A percentile compares a stretch with the other conserved stretches of the same genome.
These are phyloP conservation scores for Talaromyces piceae DNA, from an alignment of 2,329 filamentous ascomycete genomes.

Conservation along the genomic window DNA sequence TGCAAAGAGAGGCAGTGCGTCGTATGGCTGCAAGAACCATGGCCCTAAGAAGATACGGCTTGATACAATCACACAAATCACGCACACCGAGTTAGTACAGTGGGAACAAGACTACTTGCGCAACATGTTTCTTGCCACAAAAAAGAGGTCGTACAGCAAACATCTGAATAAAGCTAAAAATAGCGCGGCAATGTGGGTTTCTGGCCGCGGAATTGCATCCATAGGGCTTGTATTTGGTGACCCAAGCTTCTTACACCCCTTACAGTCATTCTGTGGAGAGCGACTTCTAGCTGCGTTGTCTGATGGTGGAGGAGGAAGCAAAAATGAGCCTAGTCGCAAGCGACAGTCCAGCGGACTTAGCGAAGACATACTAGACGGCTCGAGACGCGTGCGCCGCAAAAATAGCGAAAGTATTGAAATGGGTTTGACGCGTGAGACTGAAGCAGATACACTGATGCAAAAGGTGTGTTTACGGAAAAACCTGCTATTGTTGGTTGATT, in stretches of 20 bases:
- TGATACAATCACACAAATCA: constrained; percentile 47
- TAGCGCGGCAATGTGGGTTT: constrained; percentile 56
- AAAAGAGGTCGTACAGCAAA: constrained; percentile 39
- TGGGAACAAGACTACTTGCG: constrained; percentile 53
- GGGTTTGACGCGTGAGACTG: constrained; percentile 23
- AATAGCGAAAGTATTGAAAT: constrained; percentile 25
- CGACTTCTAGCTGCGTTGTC: constrained; percentile 45
- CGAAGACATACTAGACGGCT: constrained; percentile 19
- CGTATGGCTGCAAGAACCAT: constrained; percentile 17
- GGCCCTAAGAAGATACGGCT: constrained; percentile 35
- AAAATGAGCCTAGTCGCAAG: constrained; percentile 20
- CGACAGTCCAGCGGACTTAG: constrained; percentile 19
- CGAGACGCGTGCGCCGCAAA: constrained; percentile 33
- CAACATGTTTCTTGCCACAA: constrained; percentile 50
- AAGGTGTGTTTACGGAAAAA: constrained; percentile 18
- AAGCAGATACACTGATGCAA: constrained; percentile 31
- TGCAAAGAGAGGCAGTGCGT: neutral
- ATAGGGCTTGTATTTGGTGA: constrained; percentile 43
- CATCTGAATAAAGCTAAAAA: constrained; percentile 47
- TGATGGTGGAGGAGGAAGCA: constrained; percentile 15
- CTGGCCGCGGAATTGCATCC: constrained; percentile 49
- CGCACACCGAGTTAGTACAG: constrained; percentile 48
- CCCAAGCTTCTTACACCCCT: constrained; percentile 39
- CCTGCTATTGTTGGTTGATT: neutral
- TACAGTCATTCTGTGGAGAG: constrained; percentile 54